Evolutionary conservation across 2,329 filamentous ascomycete genomes (phyloP), one percentile per base, ranked within the genome.

Genomic region (Elsinoe fawcettii): DNA sequence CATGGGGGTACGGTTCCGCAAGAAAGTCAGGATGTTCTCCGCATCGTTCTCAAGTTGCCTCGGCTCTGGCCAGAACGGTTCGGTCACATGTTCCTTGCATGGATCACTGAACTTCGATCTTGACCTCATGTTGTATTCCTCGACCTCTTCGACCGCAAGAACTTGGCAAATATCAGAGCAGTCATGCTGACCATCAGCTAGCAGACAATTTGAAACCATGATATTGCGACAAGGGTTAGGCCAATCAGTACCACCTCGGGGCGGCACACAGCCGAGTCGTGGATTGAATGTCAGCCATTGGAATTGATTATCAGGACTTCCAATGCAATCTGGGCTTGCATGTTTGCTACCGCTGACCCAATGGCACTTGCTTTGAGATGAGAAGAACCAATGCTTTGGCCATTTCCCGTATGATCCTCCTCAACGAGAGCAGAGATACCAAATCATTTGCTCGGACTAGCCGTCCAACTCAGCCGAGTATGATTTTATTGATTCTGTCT

Each of bases 31-130:
- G 25, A 51, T 32, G 30, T 37, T 39, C 49, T 53, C 49, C 49
- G 49, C 49, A 36, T 53, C 34, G 32, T 53, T 37, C 49, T 25
- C 16, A n/a, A 37, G 18, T 25, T 53, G 49, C 49, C 49, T 53
- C 49, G 49, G 49, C 20, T 39, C 32, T 53, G 14, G 30, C 30
- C 30, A 36, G 32, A 53, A 34, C 46, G 16, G 49, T 32, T 51
- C 20, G 34, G 34, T 53, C 49, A 53, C 49, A 53, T 53, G 49
- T 53, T 39, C 34, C 34, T 37, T 32, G 30, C 30, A 32, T 32
- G 30, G 30, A 32, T 32, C 5, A 32, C 12, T 32, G 30, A 32
- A 32, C 30, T 32, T 12, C 12, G 12, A 5, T 32, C 12, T 32
- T 12, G 30, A 32, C 30, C 30, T 32, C 30, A 32, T 32, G 6